phyloP scores from a whole-genome alignment of 495 filamentous ascomycete genomes.

The Articulospora tetracladia region DNA sequence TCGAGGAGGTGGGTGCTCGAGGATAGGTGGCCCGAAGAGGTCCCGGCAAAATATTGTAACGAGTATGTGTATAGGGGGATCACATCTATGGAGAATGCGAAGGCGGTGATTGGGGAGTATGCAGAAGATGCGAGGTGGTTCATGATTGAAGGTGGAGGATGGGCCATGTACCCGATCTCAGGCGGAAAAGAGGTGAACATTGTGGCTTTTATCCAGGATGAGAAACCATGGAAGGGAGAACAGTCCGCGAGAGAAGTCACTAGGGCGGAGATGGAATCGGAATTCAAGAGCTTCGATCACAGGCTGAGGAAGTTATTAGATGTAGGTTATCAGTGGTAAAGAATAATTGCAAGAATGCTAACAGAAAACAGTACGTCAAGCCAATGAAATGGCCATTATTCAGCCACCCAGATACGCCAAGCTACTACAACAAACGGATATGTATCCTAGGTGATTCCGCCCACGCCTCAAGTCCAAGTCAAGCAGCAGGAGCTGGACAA shows the following conservation, averaged over 20 bases:
- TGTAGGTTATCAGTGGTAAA: conserved; percentile 2
- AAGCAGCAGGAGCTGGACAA: conserved; percentile 63
- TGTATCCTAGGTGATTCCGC: conserved; percentile 64
- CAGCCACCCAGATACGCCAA: conserved; percentile 51
- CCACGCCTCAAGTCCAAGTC: conserved; percentile 64
- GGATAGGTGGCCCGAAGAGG: conserved; percentile 31
- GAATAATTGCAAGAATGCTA: conserved; percentile 16
- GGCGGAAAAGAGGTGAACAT: conserved; percentile 1
- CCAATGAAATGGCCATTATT: conserved; percentile 59
- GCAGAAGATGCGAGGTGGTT: conserved; percentile 51
- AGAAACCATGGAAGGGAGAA: conserved; percentile 26
- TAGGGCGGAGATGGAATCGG: conserved; percentile 36
- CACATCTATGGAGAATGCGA: conserved; percentile 44
- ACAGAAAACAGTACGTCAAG: conserved; percentile 31
- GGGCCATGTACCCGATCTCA: conserved; percentile 54
- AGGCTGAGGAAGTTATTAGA: neutral
- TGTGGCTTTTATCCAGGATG: conserved; percentile 30
- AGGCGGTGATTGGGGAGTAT: conserved; percentile 44
- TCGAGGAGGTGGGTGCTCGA: conserved; percentile 42
- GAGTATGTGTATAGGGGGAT: conserved; percentile 50
- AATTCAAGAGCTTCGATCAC: neutral
- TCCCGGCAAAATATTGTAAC: conserved; percentile 22
- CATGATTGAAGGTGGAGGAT: conserved; percentile 45
- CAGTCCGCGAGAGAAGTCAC: conserved; percentile 40
- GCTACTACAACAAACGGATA: conserved; percentile 48